Evolutionary conservation across 805 yeast genomes (phyloP), one percentile per base, ranked within the genome.

Genomic region (Crinitomyces ghanaensis): DNA sequence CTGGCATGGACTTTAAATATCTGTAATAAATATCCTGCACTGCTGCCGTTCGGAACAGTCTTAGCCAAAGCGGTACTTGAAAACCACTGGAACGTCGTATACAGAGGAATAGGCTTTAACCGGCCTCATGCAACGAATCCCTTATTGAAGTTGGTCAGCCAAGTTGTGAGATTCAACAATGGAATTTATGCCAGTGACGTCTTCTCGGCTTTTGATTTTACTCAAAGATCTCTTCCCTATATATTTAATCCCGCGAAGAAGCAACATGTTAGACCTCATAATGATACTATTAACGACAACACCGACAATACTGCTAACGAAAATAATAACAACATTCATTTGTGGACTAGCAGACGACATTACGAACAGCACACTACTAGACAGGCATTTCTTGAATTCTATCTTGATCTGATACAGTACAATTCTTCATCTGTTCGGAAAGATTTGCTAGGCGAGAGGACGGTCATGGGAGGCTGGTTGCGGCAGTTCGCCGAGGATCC

Each of bases 401-500:
- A 85, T 70, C 38, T 77, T 7, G 48, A 63, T 4, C 56, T 84
- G 25, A 50, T 75, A 19, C 44, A 63, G 4, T 49, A 57, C 25
- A 62, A 78, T 1, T 59, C 75, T 2, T 60, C 78, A 2, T 47
- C 74, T 15, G 59, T 68, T 15, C 68, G 94, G 49, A 78, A 70
- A 45, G 86, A 80, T 36, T 52, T 83, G 6, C 47, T 88, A 15
- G 41, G 54, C 2, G 70, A 70, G 35, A 62, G 70, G 31, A 76
- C 72, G 48, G 60, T 83, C 21, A 65, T 73, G 63, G 62, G 72
- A 19, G 71, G 70, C 28, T 71, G 86, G 68, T 71, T 85, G 61
- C 81, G 79, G 50, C 68, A 66, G 41, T 50, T 81, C 39, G 53
- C 59, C 20, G 66, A 66, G 15, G 94, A 84, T 49, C 58, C 73